These are phyloP conservation scores for Arthrocladium fulminans DNA, from an alignment of 2,329 filamentous ascomycete species.

Conservation along the genomic window DNA sequence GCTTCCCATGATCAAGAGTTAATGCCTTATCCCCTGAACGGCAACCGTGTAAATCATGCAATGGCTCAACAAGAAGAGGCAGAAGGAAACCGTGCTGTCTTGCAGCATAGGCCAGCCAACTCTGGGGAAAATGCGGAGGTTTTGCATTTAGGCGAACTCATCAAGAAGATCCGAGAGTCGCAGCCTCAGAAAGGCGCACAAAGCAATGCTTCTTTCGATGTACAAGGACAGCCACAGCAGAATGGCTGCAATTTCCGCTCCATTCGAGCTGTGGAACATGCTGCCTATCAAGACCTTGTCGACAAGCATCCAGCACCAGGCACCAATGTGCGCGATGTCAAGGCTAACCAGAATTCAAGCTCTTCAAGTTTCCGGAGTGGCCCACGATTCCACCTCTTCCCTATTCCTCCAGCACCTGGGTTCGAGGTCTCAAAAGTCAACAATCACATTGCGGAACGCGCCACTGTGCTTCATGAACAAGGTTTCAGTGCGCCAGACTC, in stretches of 20 bases:
- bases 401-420: not conserved
- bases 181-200: not conserved
- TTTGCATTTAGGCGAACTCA: conserved; percentile 5
- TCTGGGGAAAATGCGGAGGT: not conserved
- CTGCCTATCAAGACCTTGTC: conserved; percentile 5
- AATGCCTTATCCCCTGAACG: not conserved
- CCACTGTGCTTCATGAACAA: not conserved
- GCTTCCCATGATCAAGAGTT: conserved; percentile 4
- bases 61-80: not conserved
- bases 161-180: conserved; percentile 5
- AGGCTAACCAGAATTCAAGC: no score
- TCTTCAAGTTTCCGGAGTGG: not conserved
- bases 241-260: not conserved
- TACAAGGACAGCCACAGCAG: not conserved
- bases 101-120: not conserved
- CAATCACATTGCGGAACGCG: no score
- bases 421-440: not conserved
- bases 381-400: not conserved
- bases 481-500: not conserved
- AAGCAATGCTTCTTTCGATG: not conserved
- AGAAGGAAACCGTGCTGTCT: not conserved
- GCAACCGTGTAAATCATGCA: not conserved
- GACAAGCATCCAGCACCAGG: not conserved
- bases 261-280: not conserved
- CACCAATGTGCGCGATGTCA: not conserved